Evolutionary conservation across 768 basidiomycete species (phyloP), one percentile per base, ranked within the genome.

Genomic region (Daedaleopsis nitida): DNA sequence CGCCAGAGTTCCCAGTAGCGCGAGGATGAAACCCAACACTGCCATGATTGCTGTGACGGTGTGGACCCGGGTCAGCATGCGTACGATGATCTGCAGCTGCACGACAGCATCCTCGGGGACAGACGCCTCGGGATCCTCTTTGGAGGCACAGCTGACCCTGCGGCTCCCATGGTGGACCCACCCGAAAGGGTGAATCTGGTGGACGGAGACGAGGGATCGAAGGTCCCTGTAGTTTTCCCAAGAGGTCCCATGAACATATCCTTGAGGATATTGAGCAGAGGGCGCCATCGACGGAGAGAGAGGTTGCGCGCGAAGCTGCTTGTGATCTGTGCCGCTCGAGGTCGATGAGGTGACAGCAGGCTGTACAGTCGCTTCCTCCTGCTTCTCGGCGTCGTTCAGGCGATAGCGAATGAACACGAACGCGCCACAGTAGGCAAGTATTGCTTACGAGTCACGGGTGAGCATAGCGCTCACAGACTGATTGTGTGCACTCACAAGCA

Each of bases 381-480:
- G 38, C 13, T 59, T 45, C 34, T 76, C 80, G 5, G 85, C 86
- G 65, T 83, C 81, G 61, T 78, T 73, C 7, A 86, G 72, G 59
- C 82, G 82, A 72, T 84, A 84, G 42, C 80, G 74, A 42, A 85
- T 77, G 23, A 86, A 74, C 53, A 84, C 76, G 72, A 86, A 86
- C 24, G 83, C 81, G 4, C 76, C 84, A 45, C 81, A 63, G 69
- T 86, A 86, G 1, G 85, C 78, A 8, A 80, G 66, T 14, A 80
- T 71, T 12, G 80, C 80, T 81, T 10, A 24, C 47, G 14, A 21
- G 12, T 2, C 10, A 23, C 14, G 11, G 21, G 19, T 21, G 10
- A 27, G 23, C 19, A 24, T 1, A 27, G 14, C 13, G 12, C 19
- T 8, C 23, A 24, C 21, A 21, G 9, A 21, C 47, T 11, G 13